A percentile compares a stretch with the other conserved stretches of the same genome.
Evolutionary conservation across 306 rosid species (phyloP).

Genomic region (Dicorynia guianensis): DNA sequence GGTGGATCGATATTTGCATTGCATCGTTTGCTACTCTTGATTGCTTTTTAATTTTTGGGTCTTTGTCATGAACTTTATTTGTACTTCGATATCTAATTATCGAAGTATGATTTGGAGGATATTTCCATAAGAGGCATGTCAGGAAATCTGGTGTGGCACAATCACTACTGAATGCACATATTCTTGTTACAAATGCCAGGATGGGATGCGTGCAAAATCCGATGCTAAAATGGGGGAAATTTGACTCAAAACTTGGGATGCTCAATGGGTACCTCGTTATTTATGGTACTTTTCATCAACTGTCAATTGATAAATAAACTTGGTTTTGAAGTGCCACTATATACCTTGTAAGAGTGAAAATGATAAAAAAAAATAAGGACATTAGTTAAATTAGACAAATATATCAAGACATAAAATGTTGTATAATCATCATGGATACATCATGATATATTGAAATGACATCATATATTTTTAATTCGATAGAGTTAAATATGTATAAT

Average conservation of each 20-base stretch:
- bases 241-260: constrained; percentile 41
- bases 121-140: constrained; percentile 90
- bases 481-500: no score
- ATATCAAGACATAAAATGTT: no score
- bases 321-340: no score
- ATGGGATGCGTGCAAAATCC: not conserved
- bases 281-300: no score
- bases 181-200: constrained; percentile 79
- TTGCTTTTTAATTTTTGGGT: constrained; percentile 3
- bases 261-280: no score
- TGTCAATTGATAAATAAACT: no score
- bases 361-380: no score
- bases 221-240: constrained; percentile 57
- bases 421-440: no score
- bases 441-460: no score
- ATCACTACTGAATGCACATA: constrained; percentile 52
- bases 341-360: no score
- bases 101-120: constrained; percentile 58
- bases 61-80: constrained; percentile 32
- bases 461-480: no score
- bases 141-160: constrained; percentile 67
- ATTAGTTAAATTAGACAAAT: no score
- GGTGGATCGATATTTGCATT: constrained; percentile 22
- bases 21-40: constrained; percentile 31
- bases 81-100: constrained; percentile 39